Conservation (phyloP, 768 basidiomycete genomes). For the Naganishia vaughanmartiniae region DNA sequence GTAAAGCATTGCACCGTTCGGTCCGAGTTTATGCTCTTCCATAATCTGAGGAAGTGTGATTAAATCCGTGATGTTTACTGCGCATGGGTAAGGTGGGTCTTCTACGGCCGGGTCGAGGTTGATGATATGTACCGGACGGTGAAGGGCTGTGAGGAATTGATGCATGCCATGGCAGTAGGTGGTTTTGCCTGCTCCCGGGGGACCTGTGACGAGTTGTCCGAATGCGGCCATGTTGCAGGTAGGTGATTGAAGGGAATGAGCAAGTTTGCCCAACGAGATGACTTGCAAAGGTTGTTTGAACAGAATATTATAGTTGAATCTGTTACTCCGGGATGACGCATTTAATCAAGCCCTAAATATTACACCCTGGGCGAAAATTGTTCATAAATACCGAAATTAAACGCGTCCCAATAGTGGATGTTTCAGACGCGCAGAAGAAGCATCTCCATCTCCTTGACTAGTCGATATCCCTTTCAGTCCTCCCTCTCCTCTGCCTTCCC, state of each 20-base stretch:
- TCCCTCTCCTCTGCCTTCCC: neutral
- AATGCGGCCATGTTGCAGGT: conserved; percentile 36
- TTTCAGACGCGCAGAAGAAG: no score
- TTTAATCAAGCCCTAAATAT: no score
- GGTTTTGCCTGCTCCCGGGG: conserved; percentile 54
- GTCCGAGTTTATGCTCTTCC: conserved; percentile 77
- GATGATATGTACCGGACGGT: conserved; percentile 80
- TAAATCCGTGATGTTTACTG: conserved; percentile 76
- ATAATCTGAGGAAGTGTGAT: conserved; percentile 86
- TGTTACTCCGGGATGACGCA: no score
- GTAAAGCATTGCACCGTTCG: conserved; percentile 93
- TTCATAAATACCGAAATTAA: no score
- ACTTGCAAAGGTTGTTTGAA: neutral
- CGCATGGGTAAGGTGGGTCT: conserved; percentile 83
- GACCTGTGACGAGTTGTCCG: conserved; percentile 54
- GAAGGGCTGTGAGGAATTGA: conserved; percentile 75
- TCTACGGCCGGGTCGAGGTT: conserved; percentile 97
- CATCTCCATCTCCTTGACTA: no score
- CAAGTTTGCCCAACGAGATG: neutral
- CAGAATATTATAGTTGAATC: no score
- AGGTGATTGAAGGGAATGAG: neutral
- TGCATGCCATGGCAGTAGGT: conserved; percentile 56
- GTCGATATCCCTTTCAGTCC: neutral
- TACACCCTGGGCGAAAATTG: no score
- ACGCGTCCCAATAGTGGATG: no score